A percentile compares a stretch with the other conserved stretches of the same genome.
These are phyloP conservation scores for Epichloe typhina DNA, from an alignment of 2,329 filamentous ascomycete genomes.

Conservation along the genomic window DNA sequence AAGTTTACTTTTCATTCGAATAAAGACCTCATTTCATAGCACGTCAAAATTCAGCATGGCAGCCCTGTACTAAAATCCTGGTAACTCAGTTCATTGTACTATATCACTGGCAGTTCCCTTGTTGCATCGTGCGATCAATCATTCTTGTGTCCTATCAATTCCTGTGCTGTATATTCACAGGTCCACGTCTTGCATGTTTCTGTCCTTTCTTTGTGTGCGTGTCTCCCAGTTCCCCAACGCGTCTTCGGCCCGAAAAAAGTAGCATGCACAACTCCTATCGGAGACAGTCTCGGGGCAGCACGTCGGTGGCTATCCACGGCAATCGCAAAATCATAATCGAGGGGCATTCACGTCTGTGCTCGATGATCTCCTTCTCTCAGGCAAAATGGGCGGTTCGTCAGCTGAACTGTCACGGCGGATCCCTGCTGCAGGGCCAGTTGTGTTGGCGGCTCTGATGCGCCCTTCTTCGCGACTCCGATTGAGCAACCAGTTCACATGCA, in stretches of 20 bases:
- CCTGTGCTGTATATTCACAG: too few species aligned
- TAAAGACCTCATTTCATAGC: too few species aligned
- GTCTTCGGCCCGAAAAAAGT: neutral
- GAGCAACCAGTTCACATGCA: slow-evolving; percentile 47
- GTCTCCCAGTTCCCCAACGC: too few species aligned
- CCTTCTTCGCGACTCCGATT: slow-evolving; percentile 37
- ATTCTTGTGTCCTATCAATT: too few species aligned
- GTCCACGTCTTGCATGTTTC: too few species aligned
- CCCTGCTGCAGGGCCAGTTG: slow-evolving; percentile 16
- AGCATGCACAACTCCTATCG: neutral
- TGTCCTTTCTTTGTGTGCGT: too few species aligned
- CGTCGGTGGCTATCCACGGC: slow-evolving; percentile 1
- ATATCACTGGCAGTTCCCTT: too few species aligned
- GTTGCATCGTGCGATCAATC: too few species aligned
- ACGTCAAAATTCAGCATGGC: too few species aligned
- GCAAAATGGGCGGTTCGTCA: slow-evolving; percentile 14
- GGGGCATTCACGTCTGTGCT: slow-evolving; percentile 25
- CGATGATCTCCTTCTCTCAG: slow-evolving; percentile 25
- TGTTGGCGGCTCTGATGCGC: slow-evolving; percentile 24
- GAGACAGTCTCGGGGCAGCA: neutral
- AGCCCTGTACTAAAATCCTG: too few species aligned
- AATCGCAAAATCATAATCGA: slow-evolving; percentile 15
- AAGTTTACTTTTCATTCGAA: too few species aligned
- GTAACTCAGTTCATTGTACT: too few species aligned
- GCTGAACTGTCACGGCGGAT: slow-evolving; percentile 20